Evolutionary conservation across 352 stramenopile species (phyloP).

Genomic region (Aphanomyces cochlioides): DNA sequence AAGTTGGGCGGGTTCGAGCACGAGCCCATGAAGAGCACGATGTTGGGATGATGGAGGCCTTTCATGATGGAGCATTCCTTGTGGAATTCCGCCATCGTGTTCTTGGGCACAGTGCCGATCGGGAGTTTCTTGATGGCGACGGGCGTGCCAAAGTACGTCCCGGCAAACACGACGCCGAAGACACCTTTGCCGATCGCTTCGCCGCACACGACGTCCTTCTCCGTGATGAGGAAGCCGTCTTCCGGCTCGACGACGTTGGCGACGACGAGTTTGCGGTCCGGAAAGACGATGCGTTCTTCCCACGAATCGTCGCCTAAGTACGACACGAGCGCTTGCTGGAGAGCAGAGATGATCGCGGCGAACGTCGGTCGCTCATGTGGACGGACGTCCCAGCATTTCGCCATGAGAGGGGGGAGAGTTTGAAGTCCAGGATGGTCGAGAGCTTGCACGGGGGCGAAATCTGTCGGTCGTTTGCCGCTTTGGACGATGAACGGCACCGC

Average conservation of each 20-base stretch:
- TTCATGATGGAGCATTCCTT: slow-evolving; percentile 86
- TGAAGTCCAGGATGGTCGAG: slow-evolving; percentile 50
- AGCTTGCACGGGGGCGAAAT: slow-evolving; percentile 63
- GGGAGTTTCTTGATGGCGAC: slow-evolving; percentile 84
- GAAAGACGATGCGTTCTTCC: slow-evolving; percentile 81
- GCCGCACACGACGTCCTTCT: slow-evolving; percentile 73
- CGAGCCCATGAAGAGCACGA: slow-evolving; percentile 97
- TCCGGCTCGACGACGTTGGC: slow-evolving; percentile 44
- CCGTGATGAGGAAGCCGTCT: slow-evolving; percentile 70
- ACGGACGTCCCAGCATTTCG: slow-evolving; percentile 71
- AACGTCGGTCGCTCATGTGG: slow-evolving; percentile 72
- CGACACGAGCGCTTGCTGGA: slow-evolving; percentile 64
- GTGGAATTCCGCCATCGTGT: slow-evolving; percentile 76
- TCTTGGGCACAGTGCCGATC: slow-evolving; percentile 72
- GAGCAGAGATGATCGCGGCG: slow-evolving; percentile 68
- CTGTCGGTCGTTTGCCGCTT: slow-evolving; percentile 66
- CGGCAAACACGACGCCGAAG: slow-evolving; percentile 80
- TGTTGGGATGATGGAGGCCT: slow-evolving; percentile 94
- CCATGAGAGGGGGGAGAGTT: slow-evolving; percentile 67
- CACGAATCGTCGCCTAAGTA: slow-evolving; percentile 72
- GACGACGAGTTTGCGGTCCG: slow-evolving; percentile 69
- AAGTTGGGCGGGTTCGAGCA: slow-evolving; percentile 96
- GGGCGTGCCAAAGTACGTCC: slow-evolving; percentile 76
- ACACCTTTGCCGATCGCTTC: slow-evolving; percentile 67
- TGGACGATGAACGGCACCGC: slow-evolving; percentile 79